Conservation (phyloP, 2,329 filamentous ascomycete species). For the Sclerotinia subarctica region DNA sequence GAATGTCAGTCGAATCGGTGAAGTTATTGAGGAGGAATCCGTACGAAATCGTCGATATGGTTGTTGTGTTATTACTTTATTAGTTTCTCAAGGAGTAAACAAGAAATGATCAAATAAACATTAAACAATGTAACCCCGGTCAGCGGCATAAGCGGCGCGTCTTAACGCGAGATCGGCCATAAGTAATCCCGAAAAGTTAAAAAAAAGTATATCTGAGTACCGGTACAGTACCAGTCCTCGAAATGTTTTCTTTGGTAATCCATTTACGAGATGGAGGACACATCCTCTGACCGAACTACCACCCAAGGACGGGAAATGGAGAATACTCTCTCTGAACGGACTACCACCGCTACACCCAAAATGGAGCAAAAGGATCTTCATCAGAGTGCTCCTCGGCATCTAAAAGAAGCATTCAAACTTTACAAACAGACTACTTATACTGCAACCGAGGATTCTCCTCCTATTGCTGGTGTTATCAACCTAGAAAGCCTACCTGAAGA, state of each 20-base stretch:
- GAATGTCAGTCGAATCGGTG: background rate
- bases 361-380: conserved; percentile 61
- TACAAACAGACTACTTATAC: conserved; percentile 39
- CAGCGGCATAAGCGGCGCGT: conserved; percentile 14
- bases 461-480: background rate
- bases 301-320: background rate
- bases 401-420: conserved; percentile 72
- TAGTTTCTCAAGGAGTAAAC: conserved; percentile 18
- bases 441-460: background rate
- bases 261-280: too few species aligned
- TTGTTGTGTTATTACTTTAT: conserved; percentile 13
- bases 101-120: conserved; percentile 15
- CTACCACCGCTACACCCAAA: background rate
- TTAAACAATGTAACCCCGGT: conserved; percentile 16
- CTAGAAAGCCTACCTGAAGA: background rate
- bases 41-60: background rate
- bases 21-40: background rate
- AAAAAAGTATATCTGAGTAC: background rate
- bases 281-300: background rate
- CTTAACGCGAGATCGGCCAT: conserved; percentile 10
- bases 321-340: background rate
- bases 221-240: background rate
- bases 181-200: conserved; percentile 10
- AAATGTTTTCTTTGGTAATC: background rate
- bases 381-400: conserved; percentile 67